These are phyloP conservation scores for Aegilops speltoides DNA, from an alignment of 176 grass and related monocot species.

Conservation along the genomic window DNA sequence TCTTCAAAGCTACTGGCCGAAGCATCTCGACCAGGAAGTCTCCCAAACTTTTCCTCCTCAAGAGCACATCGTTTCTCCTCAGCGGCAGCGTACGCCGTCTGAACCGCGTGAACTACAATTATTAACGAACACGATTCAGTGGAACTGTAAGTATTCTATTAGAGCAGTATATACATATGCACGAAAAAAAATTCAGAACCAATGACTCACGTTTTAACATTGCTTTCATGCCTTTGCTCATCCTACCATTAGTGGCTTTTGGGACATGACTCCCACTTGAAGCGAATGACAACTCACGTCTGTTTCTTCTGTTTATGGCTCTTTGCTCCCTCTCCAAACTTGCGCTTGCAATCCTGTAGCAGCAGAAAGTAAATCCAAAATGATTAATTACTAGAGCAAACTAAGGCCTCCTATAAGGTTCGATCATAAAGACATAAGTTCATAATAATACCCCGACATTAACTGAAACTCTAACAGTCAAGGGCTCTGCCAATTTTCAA, in stretches of 20 bases:
- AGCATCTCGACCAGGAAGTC: background rate
- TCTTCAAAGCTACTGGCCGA: background rate
- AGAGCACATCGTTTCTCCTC: background rate
- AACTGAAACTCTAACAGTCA: background rate
- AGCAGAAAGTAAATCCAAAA: background rate
- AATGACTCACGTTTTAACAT: background rate
- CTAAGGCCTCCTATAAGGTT: background rate
- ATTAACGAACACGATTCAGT: background rate
- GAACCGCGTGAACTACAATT: background rate
- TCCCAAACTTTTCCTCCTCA: background rate
- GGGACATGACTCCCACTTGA: background rate
- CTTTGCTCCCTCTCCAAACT: background rate
- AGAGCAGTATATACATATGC: background rate
- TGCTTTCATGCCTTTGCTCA: background rate
- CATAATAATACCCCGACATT: background rate
- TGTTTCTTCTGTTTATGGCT: background rate
- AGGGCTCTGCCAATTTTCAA: too few relatives aligned
- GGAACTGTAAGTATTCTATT: background rate
- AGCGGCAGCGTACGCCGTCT: background rate
- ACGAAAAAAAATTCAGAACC: background rate
- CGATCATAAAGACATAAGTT: background rate
- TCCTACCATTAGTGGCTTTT: background rate
- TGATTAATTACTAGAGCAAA: background rate
- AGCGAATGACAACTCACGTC: background rate
- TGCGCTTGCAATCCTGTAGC: slow-evolving; percentile 20